Percentiles rank a stretch among this genome's conserved stretches.
Conservation (phyloP, 331 rosid genomes). For the Cucumis variabilis region DNA sequence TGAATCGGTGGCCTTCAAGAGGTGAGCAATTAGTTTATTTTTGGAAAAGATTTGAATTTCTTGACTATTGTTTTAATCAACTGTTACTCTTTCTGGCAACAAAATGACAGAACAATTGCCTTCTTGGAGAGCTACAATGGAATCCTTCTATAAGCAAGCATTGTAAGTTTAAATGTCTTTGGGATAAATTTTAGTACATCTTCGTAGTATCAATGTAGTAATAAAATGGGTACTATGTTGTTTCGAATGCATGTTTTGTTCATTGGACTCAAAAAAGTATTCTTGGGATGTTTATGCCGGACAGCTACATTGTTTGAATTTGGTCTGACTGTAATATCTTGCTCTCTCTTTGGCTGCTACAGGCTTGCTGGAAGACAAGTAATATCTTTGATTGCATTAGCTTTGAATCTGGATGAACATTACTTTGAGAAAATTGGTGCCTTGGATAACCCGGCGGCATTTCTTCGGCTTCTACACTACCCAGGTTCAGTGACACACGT, state of each 20-base stretch:
- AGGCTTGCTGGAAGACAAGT: constrained; percentile 67
- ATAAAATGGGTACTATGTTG: not conserved
- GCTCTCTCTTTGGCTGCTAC: constrained; percentile 16
- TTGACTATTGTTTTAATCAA: not conserved
- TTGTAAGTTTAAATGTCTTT: constrained; percentile 51
- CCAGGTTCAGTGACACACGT: constrained; percentile 62
- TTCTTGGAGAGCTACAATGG: constrained; percentile 76
- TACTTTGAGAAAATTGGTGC: constrained; percentile 70
- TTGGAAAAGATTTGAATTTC: not conserved
- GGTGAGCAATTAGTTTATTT: constrained; percentile 40
- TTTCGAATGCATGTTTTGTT: not conserved
- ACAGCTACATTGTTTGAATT: constrained; percentile 23
- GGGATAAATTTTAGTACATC: not conserved
- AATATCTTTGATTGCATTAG: constrained; percentile 63
- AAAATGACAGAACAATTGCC: constrained; percentile 60
- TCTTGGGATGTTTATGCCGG: not conserved
- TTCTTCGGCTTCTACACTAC: constrained; percentile 80
- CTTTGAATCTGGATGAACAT: constrained; percentile 69
- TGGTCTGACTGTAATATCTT: not conserved
- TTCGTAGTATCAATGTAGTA: not conserved
- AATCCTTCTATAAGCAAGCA: constrained; percentile 52
- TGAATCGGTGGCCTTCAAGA: constrained; percentile 84
- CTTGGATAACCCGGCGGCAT: constrained; percentile 48
- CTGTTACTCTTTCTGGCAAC: constrained; percentile 30
- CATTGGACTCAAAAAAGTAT: not conserved